Percentiles rank a stretch among this genome's conserved stretches.
phyloP scores from a whole-genome alignment of 1,284 basidiomycete species.

The Heterobasidion parviporum region DNA sequence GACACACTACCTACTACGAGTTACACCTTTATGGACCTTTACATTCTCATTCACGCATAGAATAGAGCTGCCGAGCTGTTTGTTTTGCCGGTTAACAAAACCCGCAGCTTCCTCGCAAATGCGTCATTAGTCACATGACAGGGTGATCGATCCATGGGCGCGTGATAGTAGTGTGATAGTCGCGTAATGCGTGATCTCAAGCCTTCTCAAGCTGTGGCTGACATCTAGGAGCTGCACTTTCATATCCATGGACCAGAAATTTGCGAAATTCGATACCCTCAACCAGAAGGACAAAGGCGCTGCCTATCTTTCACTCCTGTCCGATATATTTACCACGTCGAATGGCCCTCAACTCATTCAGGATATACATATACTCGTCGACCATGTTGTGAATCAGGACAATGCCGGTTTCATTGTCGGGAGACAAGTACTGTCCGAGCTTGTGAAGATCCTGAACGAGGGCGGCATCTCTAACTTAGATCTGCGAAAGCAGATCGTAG shows the following conservation, averaged over 20 bases:
- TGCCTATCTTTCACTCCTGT: constrained; percentile 60
- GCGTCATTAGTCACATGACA: no score
- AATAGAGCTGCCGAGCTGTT: no score
- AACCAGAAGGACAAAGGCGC: constrained; percentile 77
- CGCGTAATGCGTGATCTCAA: no score
- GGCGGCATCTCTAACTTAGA: constrained; percentile 47
- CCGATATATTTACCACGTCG: constrained; percentile 44
- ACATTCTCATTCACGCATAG: no score
- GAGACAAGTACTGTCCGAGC: constrained; percentile 76
- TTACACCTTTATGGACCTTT: no score
- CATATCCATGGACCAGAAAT: constrained; percentile 50
- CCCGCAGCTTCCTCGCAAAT: no score
- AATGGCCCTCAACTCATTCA: constrained; percentile 34
- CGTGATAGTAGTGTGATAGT: no score
- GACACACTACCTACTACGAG: no score
- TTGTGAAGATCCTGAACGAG: constrained; percentile 59
- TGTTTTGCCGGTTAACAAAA: no score
- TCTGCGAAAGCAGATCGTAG: constrained; percentile 58
- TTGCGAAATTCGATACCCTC: constrained; percentile 54
- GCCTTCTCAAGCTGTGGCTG: no score
- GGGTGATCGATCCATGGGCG: no score
- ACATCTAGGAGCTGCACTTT: no score
- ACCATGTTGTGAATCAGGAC: constrained; percentile 73
- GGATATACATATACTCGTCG: constrained; percentile 62
- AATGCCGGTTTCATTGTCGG: constrained; percentile 73